Evolutionary conservation across 257 asterid species (phyloP).

Genomic region (Mitragyna speciosa): DNA sequence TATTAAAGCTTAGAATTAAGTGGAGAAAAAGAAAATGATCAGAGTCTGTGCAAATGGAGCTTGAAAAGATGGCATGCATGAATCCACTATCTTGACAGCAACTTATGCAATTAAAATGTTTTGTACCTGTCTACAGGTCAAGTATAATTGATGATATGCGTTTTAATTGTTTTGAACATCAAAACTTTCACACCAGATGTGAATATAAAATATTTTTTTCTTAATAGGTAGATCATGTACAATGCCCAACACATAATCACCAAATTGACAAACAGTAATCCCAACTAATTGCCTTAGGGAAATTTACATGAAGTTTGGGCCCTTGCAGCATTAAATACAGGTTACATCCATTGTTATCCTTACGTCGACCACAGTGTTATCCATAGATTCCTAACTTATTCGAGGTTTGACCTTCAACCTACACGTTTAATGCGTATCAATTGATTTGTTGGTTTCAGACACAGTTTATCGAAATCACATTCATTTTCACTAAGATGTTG

Average conservation of each 20-base stretch:
- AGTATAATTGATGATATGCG: too few species aligned
- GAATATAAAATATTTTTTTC: background rate
- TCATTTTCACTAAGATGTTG: too few species aligned
- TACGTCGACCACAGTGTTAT: constrained; percentile 18
- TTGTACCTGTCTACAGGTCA: background rate
- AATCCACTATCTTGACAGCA: background rate
- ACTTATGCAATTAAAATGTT: background rate
- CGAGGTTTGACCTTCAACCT: background rate
- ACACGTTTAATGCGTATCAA: background rate
- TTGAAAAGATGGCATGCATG: constrained; percentile 4
- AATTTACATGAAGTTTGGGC: background rate
- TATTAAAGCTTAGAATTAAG: too few species aligned
- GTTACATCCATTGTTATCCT: background rate
- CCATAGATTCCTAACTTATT: background rate
- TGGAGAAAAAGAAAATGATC: too few species aligned
- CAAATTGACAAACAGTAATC: background rate
- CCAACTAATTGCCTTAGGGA: background rate
- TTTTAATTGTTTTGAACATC: background rate
- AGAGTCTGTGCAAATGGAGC: constrained; percentile 1
- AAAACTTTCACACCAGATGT: background rate
- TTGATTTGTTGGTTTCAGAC: background rate
- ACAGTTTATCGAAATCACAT: too few species aligned
- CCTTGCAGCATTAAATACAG: background rate
- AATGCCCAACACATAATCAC: background rate
- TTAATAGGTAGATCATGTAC: background rate